Evolutionary conservation across 805 yeast genomes (phyloP).

Genomic region (Lachancea sp.): DNA sequence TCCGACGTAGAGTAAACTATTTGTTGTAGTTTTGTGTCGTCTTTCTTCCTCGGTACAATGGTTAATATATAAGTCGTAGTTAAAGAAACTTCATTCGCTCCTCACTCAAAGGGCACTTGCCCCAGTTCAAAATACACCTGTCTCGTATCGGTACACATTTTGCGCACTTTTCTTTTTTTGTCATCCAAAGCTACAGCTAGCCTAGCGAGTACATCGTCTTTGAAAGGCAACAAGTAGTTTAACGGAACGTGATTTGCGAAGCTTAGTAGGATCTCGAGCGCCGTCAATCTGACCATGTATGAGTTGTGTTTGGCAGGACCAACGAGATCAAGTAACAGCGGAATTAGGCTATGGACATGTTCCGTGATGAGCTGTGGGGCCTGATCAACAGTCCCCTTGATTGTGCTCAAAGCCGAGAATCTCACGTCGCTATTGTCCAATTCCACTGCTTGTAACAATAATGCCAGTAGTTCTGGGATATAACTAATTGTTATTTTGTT

Average conservation of each 20-base stretch:
- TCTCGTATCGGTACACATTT: constrained; percentile 70
- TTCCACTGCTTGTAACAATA: constrained; percentile 58
- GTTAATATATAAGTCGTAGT: too few relatives aligned
- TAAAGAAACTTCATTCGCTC: too few relatives aligned
- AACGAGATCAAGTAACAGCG: constrained; percentile 39
- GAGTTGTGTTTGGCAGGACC: constrained; percentile 30
- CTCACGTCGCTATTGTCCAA: constrained; percentile 44
- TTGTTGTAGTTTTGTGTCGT: too few relatives aligned
- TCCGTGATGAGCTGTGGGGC: constrained; percentile 45
- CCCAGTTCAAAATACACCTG: constrained; percentile 63
- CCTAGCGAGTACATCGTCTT: constrained; percentile 41
- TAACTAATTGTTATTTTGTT: constrained; percentile 58
- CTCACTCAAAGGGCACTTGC: constrained; percentile 32
- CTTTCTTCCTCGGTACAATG: too few relatives aligned
- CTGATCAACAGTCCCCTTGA: constrained; percentile 50
- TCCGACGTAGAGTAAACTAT: constrained; percentile 28
- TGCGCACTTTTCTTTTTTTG: constrained; percentile 65
- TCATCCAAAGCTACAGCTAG: constrained; percentile 61
- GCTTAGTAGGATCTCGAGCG: constrained; percentile 53
- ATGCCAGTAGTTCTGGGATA: constrained; percentile 58
- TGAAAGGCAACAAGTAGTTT: constrained; percentile 47
- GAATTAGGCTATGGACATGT: constrained; percentile 53
- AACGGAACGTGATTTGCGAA: constrained; percentile 36
- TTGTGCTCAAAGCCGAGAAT: constrained; percentile 54
- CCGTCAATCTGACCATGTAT: constrained; percentile 47